Base-by-base conservation (phyloP, 2,329 filamentous ascomycete genomes). In the Beauveria sp. region DNA sequence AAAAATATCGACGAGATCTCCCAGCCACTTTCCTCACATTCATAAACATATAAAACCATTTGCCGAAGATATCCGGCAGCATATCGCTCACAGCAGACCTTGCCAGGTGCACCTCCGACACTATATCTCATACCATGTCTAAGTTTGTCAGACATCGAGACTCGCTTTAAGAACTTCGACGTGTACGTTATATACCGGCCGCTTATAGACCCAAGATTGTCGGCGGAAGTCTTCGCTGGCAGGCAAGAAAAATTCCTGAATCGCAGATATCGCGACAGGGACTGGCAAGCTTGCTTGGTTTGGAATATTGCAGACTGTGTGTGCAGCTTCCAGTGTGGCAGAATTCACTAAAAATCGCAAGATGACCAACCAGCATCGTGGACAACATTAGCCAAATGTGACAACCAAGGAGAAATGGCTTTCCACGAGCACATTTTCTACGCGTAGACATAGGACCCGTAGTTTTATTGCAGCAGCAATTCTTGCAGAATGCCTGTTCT, bases 281-380 rank as follows among this genome's bases (percentile, higher is more conserved):
- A 89, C 87, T 0, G 88, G 88, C 28, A 77, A 78, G 30, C 76
- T 91, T 30, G 88, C 85, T 16, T 89, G 70, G 86, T 91, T 58
- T 91, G 89, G 88, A 91, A 90, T 67, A 77, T 87, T 63, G 87
- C 90, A 70, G 85, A 89, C 65, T 90, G 86, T 87, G 73, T 68
- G 80, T 74, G 26, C 24, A 24, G 18, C 40, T 34, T 26, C 40
- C 49, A 22, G n/a, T 18, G 6, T 16, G 34, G 22, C 14, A 16
- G 50, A 26, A 46, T 16, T 8, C n/a, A 18, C 51, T 58, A 10
- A n/a, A 20, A 47, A 26, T 14, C 8, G 18, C 34, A 64, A 88
- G 85, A 90, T 70, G 90, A 90, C 70, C 81, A 86, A 53, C 85
- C 86, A 0, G 69, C 72, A 58, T 71, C 71, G 3, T 87, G 86